Base-by-base conservation (phyloP, 1,284 basidiomycete species). In the Mycosarcoma maydis region DNA sequence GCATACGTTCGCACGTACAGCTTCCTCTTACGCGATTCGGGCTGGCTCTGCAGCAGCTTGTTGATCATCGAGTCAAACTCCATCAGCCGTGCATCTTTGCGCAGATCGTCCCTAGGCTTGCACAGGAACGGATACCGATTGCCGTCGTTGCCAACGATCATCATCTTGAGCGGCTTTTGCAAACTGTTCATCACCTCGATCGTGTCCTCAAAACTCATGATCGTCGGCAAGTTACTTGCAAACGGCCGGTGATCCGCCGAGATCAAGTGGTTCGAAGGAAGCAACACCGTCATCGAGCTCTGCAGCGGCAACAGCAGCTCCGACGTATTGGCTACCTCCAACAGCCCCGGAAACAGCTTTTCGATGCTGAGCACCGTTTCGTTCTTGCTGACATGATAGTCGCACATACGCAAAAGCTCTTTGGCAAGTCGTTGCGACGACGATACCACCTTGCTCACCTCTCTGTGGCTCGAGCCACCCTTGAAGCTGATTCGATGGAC, bases 61-160 rank as follows among this genome's bases (percentile, higher is more conserved):
- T 98, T 98, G 85, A 99, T 95, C 84, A 99, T 95, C 4, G 92
- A 88, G 77, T 97, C 94, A 82, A 98, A 92, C 81, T 98, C 96
- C 95, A 98, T 98, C 57, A 99, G 83, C 9, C 96, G 88, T 0
- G 95, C 94, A 78, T 99, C 96, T 83, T 99, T 99, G 40, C 96
- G 87, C 40, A 99, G 85, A 83, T 99, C 96, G 80, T 99, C 96
- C 82, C 94, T 94, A 2, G 96, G 95, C 83, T 99, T 99, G 70
- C 92, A 94, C 14, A 99, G 86, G 85, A 98, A 98, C 77, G 89
- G 90, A 83, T 98, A 98, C 2, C 85, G 85, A 57, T 88, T 87
- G 3, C 93, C 94, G 76, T 98, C 88, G 55, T 88, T 90, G 0
- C 92, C 94, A 23, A 85, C 83, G 50, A 98, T 90, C 1, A 90